Evolutionary conservation across 345 rosid species (phyloP).

Genomic region (Lumnitzera racemosa): DNA sequence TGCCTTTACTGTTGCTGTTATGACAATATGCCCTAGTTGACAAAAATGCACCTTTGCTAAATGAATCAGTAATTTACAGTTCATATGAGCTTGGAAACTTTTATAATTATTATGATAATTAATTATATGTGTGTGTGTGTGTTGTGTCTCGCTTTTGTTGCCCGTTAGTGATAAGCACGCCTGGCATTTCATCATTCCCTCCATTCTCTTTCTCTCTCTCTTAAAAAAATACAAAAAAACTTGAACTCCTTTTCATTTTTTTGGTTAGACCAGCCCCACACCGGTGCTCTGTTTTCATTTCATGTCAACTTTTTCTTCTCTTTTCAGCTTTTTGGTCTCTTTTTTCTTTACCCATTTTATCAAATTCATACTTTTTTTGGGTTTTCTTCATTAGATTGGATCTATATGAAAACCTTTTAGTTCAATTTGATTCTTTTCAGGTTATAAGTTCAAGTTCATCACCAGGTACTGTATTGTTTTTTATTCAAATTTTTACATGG

Average conservation of each 20-base stretch:
- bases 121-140: neutral
- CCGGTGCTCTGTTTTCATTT: conserved; percentile 27
- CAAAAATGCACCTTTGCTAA: neutral
- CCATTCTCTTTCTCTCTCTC: conserved; percentile 28
- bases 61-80: conserved; percentile 2
- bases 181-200: conserved; percentile 77
- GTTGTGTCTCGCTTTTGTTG: conserved; percentile 27
- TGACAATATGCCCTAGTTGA: no score
- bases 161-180: conserved; percentile 97
- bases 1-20: no score
- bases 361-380: no score
- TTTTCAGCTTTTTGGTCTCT: no score
- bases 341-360: no score
- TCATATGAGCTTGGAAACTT: neutral
- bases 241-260: neutral
- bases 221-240: neutral
- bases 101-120: no score
- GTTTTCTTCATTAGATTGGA: no score
- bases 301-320: neutral
- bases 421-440: no score
- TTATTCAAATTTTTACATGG: no score
- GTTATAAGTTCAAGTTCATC: no score
- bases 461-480: no score
- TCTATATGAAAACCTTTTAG: no score
- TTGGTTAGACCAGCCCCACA: conserved; percentile 39